Evolutionary conservation across 2,329 filamentous ascomycete species (phyloP), one percentile per base, ranked within the genome.

Genomic region (Aspergillus costaricaensis): DNA sequence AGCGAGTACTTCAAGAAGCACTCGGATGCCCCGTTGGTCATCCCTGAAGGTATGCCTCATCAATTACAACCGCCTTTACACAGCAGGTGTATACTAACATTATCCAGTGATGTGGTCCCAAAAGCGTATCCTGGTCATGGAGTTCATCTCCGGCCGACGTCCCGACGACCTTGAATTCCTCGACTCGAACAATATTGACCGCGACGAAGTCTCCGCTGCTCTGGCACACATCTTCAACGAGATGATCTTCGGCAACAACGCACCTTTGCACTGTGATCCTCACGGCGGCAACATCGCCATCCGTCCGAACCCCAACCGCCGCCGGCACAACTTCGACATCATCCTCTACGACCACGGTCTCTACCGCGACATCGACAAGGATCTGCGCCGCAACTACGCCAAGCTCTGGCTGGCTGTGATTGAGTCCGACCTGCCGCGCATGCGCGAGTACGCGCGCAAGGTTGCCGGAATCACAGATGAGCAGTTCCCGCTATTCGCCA

Each of bases 401-500:
- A 96, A 97, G 77, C 90, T 99, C 74, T 99, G 95, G 95, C 87
- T 99, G 10, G 93, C 95, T 5, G 91, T 99, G 23, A 90, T 99
- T 55, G 91, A 98, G 67, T 90, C 90, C 0, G 91, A 99, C 71
- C 89, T 96, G 78, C 78, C 83, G 3, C 82, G 83, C 19, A 99
- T 99, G 95, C 89, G 92, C 67, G 87, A 88, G 69, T 96, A 96
- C 74, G 90, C 94, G 2, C 86, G 89, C 67, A 91, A 96, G 71
- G 92, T 98, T 2, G 95, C 94, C 2, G 92, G 92, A 12, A 88
- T 99, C 62, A 89, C 84, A 5, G 92, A 96, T 63, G 88, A 92
- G 67, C 90, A 96, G 70, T 99, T 99, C 71, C 92, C 92, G 1
- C 85, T 99, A 19, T 99, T 99, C 74, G 95, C 94, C 1, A 95